A percentile compares a stretch with the other conserved stretches of the same genome.
Conservation (phyloP, 1,284 basidiomycete species). For the Cryptococcus sp. region DNA sequence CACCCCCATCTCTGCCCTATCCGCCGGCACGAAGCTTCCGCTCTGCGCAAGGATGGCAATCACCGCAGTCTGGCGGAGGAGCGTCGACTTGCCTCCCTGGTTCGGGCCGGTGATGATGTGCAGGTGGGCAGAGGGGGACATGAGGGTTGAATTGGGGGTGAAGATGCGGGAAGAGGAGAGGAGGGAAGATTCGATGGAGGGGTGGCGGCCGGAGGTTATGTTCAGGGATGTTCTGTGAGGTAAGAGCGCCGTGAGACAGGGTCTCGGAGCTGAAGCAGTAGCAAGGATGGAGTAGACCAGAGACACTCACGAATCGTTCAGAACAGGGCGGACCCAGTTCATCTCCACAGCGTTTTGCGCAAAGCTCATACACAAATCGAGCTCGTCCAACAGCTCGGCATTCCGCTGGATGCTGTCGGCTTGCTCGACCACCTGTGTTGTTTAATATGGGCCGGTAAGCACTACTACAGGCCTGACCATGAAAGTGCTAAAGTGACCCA, state of each 20-base stretch:
- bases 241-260: conserved; percentile 8
- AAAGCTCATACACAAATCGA: conserved; percentile 81
- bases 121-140: conserved; percentile 62
- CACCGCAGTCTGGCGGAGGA: conserved; percentile 86
- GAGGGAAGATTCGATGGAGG: conserved; percentile 86
- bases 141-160: conserved; percentile 72
- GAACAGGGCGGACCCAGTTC: conserved; percentile 67
- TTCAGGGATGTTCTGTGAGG: conserved; percentile 61
- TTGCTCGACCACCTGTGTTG: conserved; percentile 61
- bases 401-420: conserved; percentile 68
- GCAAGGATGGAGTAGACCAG: not conserved
- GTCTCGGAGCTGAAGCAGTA: not conserved
- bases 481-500: conserved; percentile 34
- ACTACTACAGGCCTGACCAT: not conserved
- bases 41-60: conserved; percentile 87
- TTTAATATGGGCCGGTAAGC: not conserved
- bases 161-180: conserved; percentile 70
- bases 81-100: conserved; percentile 90
- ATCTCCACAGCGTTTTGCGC: conserved; percentile 77
- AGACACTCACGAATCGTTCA: conserved; percentile 66
- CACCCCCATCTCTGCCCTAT: conserved; percentile 70
- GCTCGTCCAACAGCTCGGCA: conserved; percentile 76
- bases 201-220: conserved; percentile 80
- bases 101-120: conserved; percentile 91
- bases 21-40: conserved; percentile 89